Evolutionary conservation across 352 stramenopile species (phyloP).

Genomic region (Peronospora tabacina): DNA sequence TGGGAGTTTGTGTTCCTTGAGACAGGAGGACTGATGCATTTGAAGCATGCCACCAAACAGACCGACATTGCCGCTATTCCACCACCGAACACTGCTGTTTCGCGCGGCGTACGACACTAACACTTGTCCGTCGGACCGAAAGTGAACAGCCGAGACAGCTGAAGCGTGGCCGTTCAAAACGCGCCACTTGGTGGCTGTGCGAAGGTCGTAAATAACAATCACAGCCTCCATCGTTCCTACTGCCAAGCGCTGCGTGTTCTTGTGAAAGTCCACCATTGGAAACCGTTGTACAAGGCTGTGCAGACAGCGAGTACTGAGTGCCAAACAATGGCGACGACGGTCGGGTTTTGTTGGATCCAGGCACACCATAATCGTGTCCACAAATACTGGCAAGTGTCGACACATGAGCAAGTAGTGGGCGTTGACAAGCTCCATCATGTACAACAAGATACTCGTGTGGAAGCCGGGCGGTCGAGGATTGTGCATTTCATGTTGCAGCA

Average conservation of each 20-base stretch:
- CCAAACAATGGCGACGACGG: slow-evolving; percentile 62
- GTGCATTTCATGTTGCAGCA: slow-evolving; percentile 82
- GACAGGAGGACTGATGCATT: slow-evolving; percentile 81
- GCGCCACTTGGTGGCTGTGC: slow-evolving; percentile 84
- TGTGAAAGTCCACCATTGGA: slow-evolving; percentile 86
- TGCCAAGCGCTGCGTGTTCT: slow-evolving; percentile 77
- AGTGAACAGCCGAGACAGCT: slow-evolving; percentile 60
- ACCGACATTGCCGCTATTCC: slow-evolving; percentile 73
- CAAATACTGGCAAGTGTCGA: slow-evolving; percentile 65
- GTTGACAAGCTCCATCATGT: slow-evolving; percentile 77
- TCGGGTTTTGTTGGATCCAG: slow-evolving; percentile 82
- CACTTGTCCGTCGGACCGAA: slow-evolving; percentile 68
- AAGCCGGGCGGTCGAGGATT: slow-evolving; percentile 54
- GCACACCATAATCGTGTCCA: slow-evolving; percentile 83
- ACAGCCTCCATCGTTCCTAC: slow-evolving; percentile 83
- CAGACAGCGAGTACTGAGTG: slow-evolving; percentile 70
- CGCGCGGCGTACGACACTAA: slow-evolving; percentile 76
- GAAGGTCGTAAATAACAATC: slow-evolving; percentile 84
- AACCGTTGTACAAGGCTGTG: slow-evolving; percentile 78
- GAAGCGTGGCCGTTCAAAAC: slow-evolving; percentile 76
- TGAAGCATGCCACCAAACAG: slow-evolving; percentile 82
- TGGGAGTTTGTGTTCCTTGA: slow-evolving; percentile 75
- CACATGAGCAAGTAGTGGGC: slow-evolving; percentile 81
- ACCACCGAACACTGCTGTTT: slow-evolving; percentile 75
- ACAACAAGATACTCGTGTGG: slow-evolving; percentile 67